A percentile compares a stretch with the other conserved stretches of the same genome.
Evolutionary conservation across 441 rosid species (phyloP).

Genomic region (Adansonia madagascariensis): DNA sequence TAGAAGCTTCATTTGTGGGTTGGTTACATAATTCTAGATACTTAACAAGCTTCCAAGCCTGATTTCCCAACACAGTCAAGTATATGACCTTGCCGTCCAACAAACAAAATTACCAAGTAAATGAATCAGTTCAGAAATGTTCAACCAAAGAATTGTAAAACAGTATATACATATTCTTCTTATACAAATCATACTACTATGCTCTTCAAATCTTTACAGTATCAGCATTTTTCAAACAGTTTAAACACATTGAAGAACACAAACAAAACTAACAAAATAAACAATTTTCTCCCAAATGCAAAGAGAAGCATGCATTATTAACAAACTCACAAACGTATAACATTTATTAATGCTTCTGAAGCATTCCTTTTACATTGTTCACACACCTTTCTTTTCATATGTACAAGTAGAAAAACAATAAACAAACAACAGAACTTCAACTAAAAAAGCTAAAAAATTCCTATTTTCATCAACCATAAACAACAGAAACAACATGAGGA

Average conservation of each 20-base stretch:
- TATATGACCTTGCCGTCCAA: neutral
- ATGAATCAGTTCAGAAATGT: neutral
- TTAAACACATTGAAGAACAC: neutral
- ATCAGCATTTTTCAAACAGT: neutral
- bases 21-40: neutral
- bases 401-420: neutral
- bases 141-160: neutral
- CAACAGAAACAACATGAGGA: constrained; percentile 64
- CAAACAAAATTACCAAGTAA: constrained; percentile 7
- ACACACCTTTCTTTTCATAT: neutral
- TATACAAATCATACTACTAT: neutral
- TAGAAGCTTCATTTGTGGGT: neutral
- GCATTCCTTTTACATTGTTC: neutral
- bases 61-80: neutral
- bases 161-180: neutral
- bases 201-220: neutral
- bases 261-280: neutral
- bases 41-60: neutral
- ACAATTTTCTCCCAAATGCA: neutral
- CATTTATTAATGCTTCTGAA: constrained; percentile 17
- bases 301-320: constrained; percentile 1
- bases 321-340: neutral
- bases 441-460: neutral
- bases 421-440: neutral
- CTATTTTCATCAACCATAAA: constrained; percentile 27